Evolutionary conservation across 768 basidiomycete species (phyloP).

Genomic region (Auricularia auricula-judae): DNA sequence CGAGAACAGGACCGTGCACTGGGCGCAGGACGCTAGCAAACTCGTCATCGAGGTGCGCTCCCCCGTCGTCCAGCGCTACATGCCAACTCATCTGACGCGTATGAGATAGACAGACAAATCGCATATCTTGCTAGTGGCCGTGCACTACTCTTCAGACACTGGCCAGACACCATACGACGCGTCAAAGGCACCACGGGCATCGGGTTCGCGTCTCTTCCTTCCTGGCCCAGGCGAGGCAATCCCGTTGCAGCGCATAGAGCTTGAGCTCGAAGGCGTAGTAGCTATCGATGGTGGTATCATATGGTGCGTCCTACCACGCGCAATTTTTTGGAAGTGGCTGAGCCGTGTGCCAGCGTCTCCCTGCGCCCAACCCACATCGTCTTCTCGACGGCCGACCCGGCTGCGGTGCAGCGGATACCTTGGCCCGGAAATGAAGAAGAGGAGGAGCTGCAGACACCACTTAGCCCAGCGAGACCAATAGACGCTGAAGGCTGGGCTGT

Average conservation of each 20-base stretch:
- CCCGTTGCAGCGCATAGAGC: slow-evolving; percentile 51
- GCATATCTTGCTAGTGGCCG: slow-evolving; percentile 62
- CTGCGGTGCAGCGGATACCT: slow-evolving; percentile 72
- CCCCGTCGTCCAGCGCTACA: neutral
- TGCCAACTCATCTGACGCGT: neutral
- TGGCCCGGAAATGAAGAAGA: slow-evolving; percentile 43
- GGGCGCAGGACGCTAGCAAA: slow-evolving; percentile 73
- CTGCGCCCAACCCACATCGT: slow-evolving; percentile 57
- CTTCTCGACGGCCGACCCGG: slow-evolving; percentile 65
- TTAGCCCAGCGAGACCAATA: neutral
- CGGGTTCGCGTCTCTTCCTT: slow-evolving; percentile 59
- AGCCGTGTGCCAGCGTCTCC: slow-evolving; percentile 43
- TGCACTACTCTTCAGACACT: slow-evolving; percentile 37
- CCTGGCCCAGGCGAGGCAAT: slow-evolving; percentile 74
- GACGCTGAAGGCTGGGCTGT: neutral
- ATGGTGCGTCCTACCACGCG: slow-evolving; percentile 33
- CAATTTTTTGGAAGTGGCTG: slow-evolving; percentile 1
- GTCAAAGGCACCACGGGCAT: slow-evolving; percentile 41
- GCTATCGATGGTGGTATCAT: slow-evolving; percentile 64
- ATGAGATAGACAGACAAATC: slow-evolving; percentile 60
- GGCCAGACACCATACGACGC: slow-evolving; percentile 45
- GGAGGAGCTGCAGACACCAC: slow-evolving; percentile 17
- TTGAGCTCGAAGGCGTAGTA: slow-evolving; percentile 75
- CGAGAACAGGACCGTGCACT: slow-evolving; percentile 60
- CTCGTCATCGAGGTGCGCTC: slow-evolving; percentile 67